Conservation (phyloP, 2,329 filamentous ascomycete species). For the Calonectria pseudoturangicola region DNA sequence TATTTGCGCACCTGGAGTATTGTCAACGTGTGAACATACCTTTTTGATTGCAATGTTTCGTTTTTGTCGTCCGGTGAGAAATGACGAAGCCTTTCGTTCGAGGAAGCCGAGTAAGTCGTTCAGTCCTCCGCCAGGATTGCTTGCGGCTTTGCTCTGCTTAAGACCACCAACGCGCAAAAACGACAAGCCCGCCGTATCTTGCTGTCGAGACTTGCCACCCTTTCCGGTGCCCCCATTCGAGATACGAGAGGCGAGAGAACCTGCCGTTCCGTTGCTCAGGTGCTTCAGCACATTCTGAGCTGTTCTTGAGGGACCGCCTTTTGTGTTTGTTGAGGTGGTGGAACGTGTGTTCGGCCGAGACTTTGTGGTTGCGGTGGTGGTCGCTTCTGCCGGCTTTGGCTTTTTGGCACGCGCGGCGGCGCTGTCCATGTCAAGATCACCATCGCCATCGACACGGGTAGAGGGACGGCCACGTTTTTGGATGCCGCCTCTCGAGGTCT, state of each 20-base stretch:
- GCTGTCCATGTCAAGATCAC: constrained; percentile 76
- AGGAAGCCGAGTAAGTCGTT: constrained; percentile 80
- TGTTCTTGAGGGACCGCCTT: constrained; percentile 60
- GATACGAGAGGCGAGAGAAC: constrained; percentile 59
- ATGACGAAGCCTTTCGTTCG: constrained; percentile 80
- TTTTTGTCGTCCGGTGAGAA: constrained; percentile 65
- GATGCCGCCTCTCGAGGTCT: constrained; percentile 68
- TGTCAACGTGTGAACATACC: constrained; percentile 76
- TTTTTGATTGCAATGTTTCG: constrained; percentile 81
- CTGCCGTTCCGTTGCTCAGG: constrained; percentile 60
- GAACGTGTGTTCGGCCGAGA: constrained; percentile 56
- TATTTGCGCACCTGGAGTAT: constrained; percentile 54
- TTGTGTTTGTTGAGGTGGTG: constrained; percentile 40
- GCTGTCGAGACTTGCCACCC: constrained; percentile 49
- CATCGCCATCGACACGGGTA: constrained; percentile 70
- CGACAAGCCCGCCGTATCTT: constrained; percentile 51
- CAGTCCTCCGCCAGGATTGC: constrained; percentile 80
- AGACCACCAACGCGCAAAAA: constrained; percentile 76
- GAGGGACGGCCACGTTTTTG: constrained; percentile 67
- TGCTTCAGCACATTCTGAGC: constrained; percentile 67
- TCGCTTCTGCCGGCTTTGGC: constrained; percentile 50
- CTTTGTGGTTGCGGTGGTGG: constrained; percentile 57
- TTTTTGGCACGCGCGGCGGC: constrained; percentile 60
- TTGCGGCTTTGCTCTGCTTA: constrained; percentile 80
- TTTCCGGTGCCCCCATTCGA: constrained; percentile 56